These are phyloP conservation scores for Oxyria digyna DNA, from an alignment of 148 eudicot species.

Conservation along the genomic window DNA sequence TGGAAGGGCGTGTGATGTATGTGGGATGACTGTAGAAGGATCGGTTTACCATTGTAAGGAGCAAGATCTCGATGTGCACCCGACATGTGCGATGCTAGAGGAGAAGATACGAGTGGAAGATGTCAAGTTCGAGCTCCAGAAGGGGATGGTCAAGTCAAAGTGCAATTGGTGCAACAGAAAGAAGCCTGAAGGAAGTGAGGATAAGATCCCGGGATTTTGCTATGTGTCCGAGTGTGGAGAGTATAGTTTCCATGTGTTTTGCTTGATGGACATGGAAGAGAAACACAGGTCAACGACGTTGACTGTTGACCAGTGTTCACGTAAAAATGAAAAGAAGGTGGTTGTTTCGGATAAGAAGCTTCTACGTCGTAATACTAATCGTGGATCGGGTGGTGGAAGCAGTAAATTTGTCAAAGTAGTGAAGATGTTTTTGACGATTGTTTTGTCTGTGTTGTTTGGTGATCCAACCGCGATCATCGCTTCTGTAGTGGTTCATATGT, in stretches of 20 bases:
- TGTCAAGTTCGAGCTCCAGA: slow-evolving; percentile 10
- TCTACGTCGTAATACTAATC: no score
- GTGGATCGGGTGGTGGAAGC: not conserved
- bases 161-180: slow-evolving; percentile 3
- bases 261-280: slow-evolving; percentile 1
- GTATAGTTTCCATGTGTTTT: slow-evolving; percentile 9
- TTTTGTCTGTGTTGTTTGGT: not conserved
- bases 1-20: slow-evolving; percentile 11
- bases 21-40: slow-evolving; percentile 12
- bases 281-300: not conserved
- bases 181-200: not conserved
- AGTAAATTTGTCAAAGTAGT: not conserved
- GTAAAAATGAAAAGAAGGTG: not conserved
- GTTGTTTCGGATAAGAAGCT: not conserved
- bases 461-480: slow-evolving; percentile 7
- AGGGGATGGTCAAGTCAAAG: not conserved
- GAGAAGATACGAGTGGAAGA: not conserved
- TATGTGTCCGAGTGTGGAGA: not conserved
- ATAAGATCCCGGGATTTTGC: not conserved
- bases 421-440: not conserved
- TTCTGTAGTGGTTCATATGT: not conserved
- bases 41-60: slow-evolving; percentile 8
- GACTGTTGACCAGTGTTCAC: not conserved
- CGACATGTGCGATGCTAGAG: slow-evolving; percentile 10
- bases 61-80: slow-evolving; percentile 10